Evolutionary conservation across 805 yeast genomes (phyloP).

Genomic region (Kazachstania psychrophila): DNA sequence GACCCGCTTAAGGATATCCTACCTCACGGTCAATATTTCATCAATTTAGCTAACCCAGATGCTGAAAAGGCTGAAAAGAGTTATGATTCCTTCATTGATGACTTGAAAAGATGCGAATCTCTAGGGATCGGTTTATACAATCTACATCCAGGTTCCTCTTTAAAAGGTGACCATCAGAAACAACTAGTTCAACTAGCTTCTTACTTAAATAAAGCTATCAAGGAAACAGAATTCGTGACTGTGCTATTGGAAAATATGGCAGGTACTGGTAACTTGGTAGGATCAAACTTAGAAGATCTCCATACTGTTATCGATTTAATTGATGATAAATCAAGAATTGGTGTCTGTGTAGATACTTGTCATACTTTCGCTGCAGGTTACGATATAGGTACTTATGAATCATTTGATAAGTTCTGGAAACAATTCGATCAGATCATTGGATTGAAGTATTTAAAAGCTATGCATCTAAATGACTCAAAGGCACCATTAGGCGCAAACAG

Average conservation of each 20-base stretch:
- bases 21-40: conserved; percentile 93
- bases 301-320: conserved; percentile 63
- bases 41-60: conserved; percentile 89
- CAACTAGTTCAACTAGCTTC: conserved; percentile 65
- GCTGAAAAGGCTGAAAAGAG: conserved; percentile 68
- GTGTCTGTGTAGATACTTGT: conserved; percentile 94
- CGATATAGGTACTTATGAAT: conserved; percentile 56
- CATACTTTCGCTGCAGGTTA: conserved; percentile 96
- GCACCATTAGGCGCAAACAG: conserved; percentile 85
- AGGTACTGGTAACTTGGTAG: conserved; percentile 88
- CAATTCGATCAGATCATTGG: conserved; percentile 72
- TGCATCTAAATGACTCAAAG: conserved; percentile 91
- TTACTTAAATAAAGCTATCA: conserved; percentile 70
- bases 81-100: conserved; percentile 72
- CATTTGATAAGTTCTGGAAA: conserved; percentile 61
- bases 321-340: conserved; percentile 78
- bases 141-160: conserved; percentile 86
- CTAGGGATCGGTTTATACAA: conserved; percentile 80
- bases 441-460: conserved; percentile 58
- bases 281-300: conserved; percentile 70
- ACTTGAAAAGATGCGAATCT: conserved; percentile 76
- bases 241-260: conserved; percentile 96
- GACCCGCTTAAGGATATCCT: conserved; percentile 70
- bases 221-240: conserved; percentile 67
- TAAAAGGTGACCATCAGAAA: conserved; percentile 56